A percentile compares a stretch with the other conserved stretches of the same genome.
Conservation (phyloP, 768 basidiomycete genomes). For the Leccinellum rugosiceps region DNA sequence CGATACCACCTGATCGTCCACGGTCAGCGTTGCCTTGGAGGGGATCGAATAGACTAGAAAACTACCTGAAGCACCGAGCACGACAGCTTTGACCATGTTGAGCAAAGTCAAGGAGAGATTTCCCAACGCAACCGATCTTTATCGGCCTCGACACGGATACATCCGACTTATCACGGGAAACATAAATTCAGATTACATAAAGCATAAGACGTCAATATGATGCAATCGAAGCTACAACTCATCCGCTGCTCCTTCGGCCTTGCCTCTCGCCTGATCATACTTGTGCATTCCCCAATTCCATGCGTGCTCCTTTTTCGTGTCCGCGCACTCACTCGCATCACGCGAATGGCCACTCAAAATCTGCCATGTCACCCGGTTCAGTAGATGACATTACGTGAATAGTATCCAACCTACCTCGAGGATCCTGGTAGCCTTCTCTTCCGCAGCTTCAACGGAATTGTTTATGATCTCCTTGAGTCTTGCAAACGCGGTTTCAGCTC, state of each 20-base stretch:
- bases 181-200: not conserved
- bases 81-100: slow-evolving; percentile 69
- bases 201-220: too few relatives aligned
- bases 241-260: slow-evolving; percentile 28
- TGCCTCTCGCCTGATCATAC: slow-evolving; percentile 23
- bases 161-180: slow-evolving; percentile 9
- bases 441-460: slow-evolving; percentile 65
- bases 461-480: slow-evolving; percentile 66
- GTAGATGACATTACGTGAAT: too few relatives aligned
- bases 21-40: slow-evolving; percentile 1
- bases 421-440: slow-evolving; percentile 64
- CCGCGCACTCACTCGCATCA: slow-evolving; percentile 20
- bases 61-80: slow-evolving; percentile 92
- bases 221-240: slow-evolving; percentile 14
- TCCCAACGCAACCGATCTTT: slow-evolving; percentile 8
- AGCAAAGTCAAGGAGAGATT: not conserved
- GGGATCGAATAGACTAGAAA: not conserved
- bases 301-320: slow-evolving; percentile 13
- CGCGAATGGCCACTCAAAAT: slow-evolving; percentile 40
- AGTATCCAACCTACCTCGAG: slow-evolving; percentile 29
- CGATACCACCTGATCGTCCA: slow-evolving; percentile 77
- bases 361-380: slow-evolving; percentile 13
- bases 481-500: slow-evolving; percentile 54
- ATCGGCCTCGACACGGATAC: slow-evolving; percentile 14
- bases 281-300: slow-evolving; percentile 23